phyloP scores from a whole-genome alignment of 495 filamentous ascomycete species.

The Apodospora peruviana region DNA sequence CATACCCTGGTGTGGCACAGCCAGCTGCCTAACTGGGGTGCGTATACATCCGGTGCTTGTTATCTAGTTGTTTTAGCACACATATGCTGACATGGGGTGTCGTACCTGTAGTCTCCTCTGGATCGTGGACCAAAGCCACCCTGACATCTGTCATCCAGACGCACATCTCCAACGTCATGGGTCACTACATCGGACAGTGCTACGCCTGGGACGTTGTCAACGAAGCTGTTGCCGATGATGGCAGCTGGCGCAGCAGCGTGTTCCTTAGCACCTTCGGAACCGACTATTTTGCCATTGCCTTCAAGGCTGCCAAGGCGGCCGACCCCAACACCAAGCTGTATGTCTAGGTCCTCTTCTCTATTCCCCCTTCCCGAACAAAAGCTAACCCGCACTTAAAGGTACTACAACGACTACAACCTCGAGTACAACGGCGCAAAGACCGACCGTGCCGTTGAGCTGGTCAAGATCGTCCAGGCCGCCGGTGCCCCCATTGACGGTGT shows the following conservation, averaged over 20 bases:
- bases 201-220: conserved; percentile 51
- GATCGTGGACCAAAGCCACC: conserved; percentile 48
- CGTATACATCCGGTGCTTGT: not conserved
- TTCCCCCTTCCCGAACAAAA: conserved; percentile 23
- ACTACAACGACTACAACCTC: conserved; percentile 69
- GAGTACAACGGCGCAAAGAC: conserved; percentile 50
- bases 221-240: conserved; percentile 45
- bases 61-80: not conserved
- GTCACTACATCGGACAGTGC: conserved; percentile 47
- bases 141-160: conserved; percentile 38
- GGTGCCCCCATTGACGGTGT: conserved; percentile 56
- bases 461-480: conserved; percentile 39
- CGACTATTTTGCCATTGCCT: conserved; percentile 41
- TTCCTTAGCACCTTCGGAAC: conserved; percentile 41
- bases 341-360: not conserved
- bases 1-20: conserved; percentile 60
- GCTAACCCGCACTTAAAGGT: conserved; percentile 40
- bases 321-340: conserved; percentile 31
- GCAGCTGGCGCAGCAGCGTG: conserved; percentile 32
- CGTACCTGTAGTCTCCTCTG: conserved; percentile 39
- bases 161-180: conserved; percentile 50
- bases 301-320: conserved; percentile 35
- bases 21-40: conserved; percentile 54
- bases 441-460: conserved; percentile 36
- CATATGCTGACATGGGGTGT: conserved; percentile 38